Evolutionary conservation across 305 asterid genomes (phyloP), one percentile per base, ranked within the genome.

Genomic region (Solanum chacoense): DNA sequence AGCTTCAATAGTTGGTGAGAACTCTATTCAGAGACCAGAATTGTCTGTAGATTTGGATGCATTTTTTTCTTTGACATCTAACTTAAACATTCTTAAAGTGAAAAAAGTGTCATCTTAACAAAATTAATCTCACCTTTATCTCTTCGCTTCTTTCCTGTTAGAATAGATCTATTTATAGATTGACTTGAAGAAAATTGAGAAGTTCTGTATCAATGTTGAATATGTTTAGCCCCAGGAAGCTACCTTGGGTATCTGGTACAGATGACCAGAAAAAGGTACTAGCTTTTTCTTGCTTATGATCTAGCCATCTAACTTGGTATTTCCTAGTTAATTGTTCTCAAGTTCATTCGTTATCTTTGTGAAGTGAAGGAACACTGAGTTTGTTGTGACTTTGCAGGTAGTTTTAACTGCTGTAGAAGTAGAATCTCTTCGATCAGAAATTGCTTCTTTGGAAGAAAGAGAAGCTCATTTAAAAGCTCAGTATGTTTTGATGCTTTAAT

Each of bases 391-490:
- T 88, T 35, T 86, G 69, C 93, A 96, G 99, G 97, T 96, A 89
- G 94, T 94, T 63, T 90, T 97, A 88, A 94, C 93, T 93, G 96
- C 96, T 89, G 95, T 90, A 69, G 99, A 97, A 93, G 97, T 97
- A 72, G 97, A 92, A 89, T 96, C 99, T 88, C 97, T 97, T 81
- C 98, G 97, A 84, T 97, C 99, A 18, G 98, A 96, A 92, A 90
- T 97, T 87, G 91, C 92, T 87, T 91, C 92, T 88, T 90, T 95
- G 88, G 99, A 97, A 91, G 99, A 96, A 92, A 94, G 98, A 85
- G 97, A 94, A 91, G 94, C 97, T 40, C 97, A 96, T 93, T 91
- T 90, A 90, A 97, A 95, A 93, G 99, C 99, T 71, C 99, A 90
- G 99, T 97, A 92, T 91, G 99, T 26, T 29, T 45, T 29, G 71